A percentile compares a stretch with the other conserved stretches of the same genome.
Conservation (phyloP, 2,329 filamentous ascomycete genomes). For the Trichoderma harzianum region DNA sequence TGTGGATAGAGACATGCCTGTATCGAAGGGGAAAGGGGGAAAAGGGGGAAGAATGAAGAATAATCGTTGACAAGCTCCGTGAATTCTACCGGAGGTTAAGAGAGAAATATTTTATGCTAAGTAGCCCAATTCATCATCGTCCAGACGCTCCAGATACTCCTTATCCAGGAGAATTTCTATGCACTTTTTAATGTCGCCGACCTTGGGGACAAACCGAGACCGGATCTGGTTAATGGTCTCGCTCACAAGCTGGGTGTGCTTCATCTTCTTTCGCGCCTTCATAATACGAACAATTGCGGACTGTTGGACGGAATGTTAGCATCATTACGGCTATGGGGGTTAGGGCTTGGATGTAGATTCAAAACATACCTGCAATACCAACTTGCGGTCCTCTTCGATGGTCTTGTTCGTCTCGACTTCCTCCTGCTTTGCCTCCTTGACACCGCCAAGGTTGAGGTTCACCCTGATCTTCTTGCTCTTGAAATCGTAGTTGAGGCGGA, state of each 20-base stretch:
- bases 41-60: background rate
- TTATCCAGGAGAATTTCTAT: slow-evolving; percentile 98
- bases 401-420: slow-evolving; percentile 98
- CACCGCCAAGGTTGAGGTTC: slow-evolving; percentile 91
- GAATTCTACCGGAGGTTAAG: background rate
- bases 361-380: slow-evolving; percentile 82
- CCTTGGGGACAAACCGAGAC: slow-evolving; percentile 86
- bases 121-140: slow-evolving; percentile 92
- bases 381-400: slow-evolving; percentile 95
- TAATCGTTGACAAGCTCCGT: slow-evolving; percentile 1
- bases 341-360: background rate
- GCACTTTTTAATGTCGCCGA: slow-evolving; percentile 98
- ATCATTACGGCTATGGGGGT: background rate
- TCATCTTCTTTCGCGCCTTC: slow-evolving; percentile 99
- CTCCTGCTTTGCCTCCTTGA: slow-evolving; percentile 94
- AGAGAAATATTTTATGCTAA: slow-evolving; percentile 61
- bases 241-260: slow-evolving; percentile 88
- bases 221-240: slow-evolving; percentile 96
- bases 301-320: slow-evolving; percentile 43
- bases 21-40: background rate
- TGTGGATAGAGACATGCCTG: background rate
- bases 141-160: slow-evolving; percentile 94
- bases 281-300: slow-evolving; percentile 99
- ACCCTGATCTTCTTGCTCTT: slow-evolving; percentile 98
- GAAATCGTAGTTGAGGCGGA: slow-evolving; percentile 88